Evolutionary conservation across 768 basidiomycete species (phyloP).

Genomic region (Lactarius indigo): DNA sequence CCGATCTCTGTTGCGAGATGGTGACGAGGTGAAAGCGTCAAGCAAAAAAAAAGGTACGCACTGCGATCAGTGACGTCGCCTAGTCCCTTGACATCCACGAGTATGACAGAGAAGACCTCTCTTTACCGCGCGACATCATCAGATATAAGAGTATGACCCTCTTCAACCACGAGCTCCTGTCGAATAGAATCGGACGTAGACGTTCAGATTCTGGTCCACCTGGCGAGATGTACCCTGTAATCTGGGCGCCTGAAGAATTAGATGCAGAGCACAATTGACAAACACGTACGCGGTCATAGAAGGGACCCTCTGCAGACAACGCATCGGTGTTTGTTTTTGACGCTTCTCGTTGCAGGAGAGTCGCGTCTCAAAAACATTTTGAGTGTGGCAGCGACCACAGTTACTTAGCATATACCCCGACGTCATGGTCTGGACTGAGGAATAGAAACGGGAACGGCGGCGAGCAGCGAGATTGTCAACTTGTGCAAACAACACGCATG

Average conservation of each 20-base stretch:
- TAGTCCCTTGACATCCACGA: conserved; percentile 59
- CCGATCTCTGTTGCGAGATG: conserved; percentile 56
- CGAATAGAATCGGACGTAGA: conserved; percentile 62
- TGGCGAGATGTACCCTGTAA: conserved; percentile 70
- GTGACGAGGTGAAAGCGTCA: neutral
- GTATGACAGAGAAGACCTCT: conserved; percentile 52
- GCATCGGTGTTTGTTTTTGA: conserved; percentile 70
- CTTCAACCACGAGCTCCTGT: conserved; percentile 49
- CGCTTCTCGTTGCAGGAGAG: conserved; percentile 39
- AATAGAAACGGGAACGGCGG: no score
- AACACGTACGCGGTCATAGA: conserved; percentile 67
- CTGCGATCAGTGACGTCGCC: conserved; percentile 80
- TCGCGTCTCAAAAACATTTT: no score
- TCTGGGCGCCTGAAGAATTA: conserved; percentile 45
- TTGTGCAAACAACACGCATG: no score
- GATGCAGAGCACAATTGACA: neutral
- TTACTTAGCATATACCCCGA: no score
- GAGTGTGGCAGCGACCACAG: no score
- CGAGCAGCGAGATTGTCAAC: no score
- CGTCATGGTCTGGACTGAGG: no score
- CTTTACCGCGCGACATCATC: conserved; percentile 53
- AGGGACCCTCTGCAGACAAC: conserved; percentile 85
- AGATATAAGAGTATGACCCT: conserved; percentile 49
- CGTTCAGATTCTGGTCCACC: conserved; percentile 67
- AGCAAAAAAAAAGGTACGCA: conserved; percentile 32